Base-by-base conservation (phyloP, 352 stramenopile species). In the Globisporangium heterothallicum region DNA sequence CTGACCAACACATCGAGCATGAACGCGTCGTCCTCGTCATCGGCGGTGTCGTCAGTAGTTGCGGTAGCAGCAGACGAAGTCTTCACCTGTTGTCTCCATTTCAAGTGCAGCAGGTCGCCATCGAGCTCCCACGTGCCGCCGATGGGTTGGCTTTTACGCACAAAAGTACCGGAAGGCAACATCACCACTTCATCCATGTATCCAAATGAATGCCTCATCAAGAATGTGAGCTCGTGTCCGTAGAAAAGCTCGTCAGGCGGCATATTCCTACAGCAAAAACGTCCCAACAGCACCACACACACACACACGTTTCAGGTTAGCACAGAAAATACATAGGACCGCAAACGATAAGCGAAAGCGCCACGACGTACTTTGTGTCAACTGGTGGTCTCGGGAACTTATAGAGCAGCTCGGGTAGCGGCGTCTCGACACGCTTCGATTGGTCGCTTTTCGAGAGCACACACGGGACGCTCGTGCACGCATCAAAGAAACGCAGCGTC, bases 101-200 rank as follows among this genome's bases (percentile, higher is more conserved):
- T 86, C 16, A 94, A 56, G 60, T 92, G 83, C 42, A 94, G 53
- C 40, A 92, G 63, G 53, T 94, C 82, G 12, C 82, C 84, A 35
- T 90, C 78, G 1, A 94, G 51, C 43, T 80, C 61, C 84, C 84
- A 94, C 24, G 72, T 88, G 10, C 84, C 84, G 36, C 77, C 79
- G 6, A 78, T 50, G 6, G 78, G 73, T 36, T 88, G 79, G 35
- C 56, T 85, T 57, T 88, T 86, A 22, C 82, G 76, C 40, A 64
- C 66, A 53, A 94, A 94, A 3, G 54, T 68, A 0, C 82, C 78
- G 7, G 48, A 60, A 2, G 81, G 81, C 22, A 71, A 54, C 4
- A 92, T 49, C 18, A 88, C 70, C 14, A 94, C 42, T 49, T 94
- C 84, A 49, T 94, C 84, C 21, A 63, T 91, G 53, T 74, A 94